Evolutionary conservation across 306 rosid genomes (phyloP).

Genomic region (Neltuma alba): DNA sequence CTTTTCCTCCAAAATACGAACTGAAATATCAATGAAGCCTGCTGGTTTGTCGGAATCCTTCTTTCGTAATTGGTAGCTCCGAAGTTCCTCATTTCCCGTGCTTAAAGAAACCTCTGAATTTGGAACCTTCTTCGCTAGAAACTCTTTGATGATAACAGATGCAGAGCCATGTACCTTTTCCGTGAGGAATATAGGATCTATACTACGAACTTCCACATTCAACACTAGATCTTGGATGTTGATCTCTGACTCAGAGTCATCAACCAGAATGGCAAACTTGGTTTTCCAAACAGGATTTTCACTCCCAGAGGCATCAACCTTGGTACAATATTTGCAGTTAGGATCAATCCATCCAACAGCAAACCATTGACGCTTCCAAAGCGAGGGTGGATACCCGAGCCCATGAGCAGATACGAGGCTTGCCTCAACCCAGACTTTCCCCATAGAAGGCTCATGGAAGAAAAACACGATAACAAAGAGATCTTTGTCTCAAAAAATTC

Average conservation of each 20-base stretch:
- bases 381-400: constrained; percentile 55
- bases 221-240: constrained; percentile 59
- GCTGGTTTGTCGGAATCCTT: constrained; percentile 66
- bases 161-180: constrained; percentile 82
- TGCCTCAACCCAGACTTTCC: constrained; percentile 67
- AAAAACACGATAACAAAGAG: constrained; percentile 2
- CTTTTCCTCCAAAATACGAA: constrained; percentile 63
- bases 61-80: constrained; percentile 77
- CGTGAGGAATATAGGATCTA: constrained; percentile 74
- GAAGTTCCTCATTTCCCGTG: constrained; percentile 55
- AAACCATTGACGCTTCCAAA: constrained; percentile 87
- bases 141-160: constrained; percentile 67
- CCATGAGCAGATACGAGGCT: constrained; percentile 87
- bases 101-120: constrained; percentile 39
- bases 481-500: neutral
- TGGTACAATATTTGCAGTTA: constrained; percentile 65
- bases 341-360: constrained; percentile 90
- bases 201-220: constrained; percentile 68
- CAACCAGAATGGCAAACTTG: constrained; percentile 69
- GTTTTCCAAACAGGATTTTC: constrained; percentile 81
- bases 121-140: constrained; percentile 56
- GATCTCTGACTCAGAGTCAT: constrained; percentile 44
- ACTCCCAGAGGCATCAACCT: constrained; percentile 70
- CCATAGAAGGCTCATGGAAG: constrained; percentile 44
- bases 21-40: constrained; percentile 74